Evolutionary conservation across 2,329 filamentous ascomycete genomes (phyloP).

Genomic region (Monilinia fructicola): DNA sequence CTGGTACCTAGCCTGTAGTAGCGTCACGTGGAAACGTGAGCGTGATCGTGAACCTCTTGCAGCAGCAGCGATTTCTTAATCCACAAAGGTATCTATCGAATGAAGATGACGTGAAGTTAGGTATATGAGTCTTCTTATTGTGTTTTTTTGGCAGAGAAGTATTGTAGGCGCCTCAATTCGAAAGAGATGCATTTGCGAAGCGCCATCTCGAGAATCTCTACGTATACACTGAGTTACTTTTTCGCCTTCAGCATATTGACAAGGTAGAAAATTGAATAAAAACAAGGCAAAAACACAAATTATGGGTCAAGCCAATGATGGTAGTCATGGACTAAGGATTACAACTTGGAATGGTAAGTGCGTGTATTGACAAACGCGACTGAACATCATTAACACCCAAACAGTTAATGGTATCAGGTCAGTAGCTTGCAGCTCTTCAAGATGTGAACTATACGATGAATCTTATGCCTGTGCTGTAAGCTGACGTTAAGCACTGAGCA

Average conservation of each 20-base stretch:
- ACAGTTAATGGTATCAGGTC: constrained; percentile 78
- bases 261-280: neutral
- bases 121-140: neutral
- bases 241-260: neutral
- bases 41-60: neutral
- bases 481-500: constrained; percentile 38
- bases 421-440: constrained; percentile 20
- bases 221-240: neutral
- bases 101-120: neutral
- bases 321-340: constrained; percentile 69
- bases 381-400: constrained; percentile 24
- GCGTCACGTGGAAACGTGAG: neutral
- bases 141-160: neutral
- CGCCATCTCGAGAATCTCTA: constrained; percentile 1
- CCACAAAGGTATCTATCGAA: neutral
- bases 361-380: neutral
- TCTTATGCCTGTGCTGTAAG: neutral
- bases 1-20: neutral
- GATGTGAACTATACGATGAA: neutral
- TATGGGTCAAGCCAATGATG: neutral
- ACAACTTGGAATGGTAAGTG: constrained; percentile 80
- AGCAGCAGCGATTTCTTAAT: neutral
- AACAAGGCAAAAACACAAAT: neutral
- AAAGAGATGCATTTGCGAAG: constrained; percentile 16
- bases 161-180: neutral